Evolutionary conservation across 768 basidiomycete species (phyloP), one percentile per base, ranked within the genome.

Genomic region (Boletus bicolor): DNA sequence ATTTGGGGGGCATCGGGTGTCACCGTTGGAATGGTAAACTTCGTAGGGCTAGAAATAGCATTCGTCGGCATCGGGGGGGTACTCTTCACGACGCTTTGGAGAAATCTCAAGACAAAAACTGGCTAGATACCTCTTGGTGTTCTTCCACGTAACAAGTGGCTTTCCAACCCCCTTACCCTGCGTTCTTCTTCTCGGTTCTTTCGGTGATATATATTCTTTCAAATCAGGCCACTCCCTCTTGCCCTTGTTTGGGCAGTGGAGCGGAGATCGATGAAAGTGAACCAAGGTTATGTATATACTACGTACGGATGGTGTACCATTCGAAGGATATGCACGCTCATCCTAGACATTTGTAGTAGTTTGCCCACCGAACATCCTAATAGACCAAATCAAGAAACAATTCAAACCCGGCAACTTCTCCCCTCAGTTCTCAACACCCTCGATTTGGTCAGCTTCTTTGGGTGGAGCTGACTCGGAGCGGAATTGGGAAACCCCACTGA

Each of bases 1-100:
- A 75, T 89, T 34, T 84, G 84, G 77, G 87, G 86, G 41, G 87
- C 85, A 6, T 78, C 79, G 19, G 86, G 86, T 21, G 72, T 78
- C 11, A 60, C 44, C 9, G 64, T 65, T 12, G 85, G 85, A 26
- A 87, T 87, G 84, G 49, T 73, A 52, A 79, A 76, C 48, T 89
- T 81, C 52, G 72, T 84, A 3, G 82, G 80, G 19, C 61, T 87
- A 54, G 81, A 87, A 68, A 76, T 87, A 50, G 82, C 74, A 4
- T 71, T 86, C 1, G 81, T 86, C 1, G 82, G 80, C 0, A 67
- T 87, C 35, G 85, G 85, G 2, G 76, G 72, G 2, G 60, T 82
- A 34, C 73, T 87, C 62, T 38, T 38, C 37, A n/a, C n/a, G 37
- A 38, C 17, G 37, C n/a, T 38, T 9, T 38, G 37, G 37, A 30